Evolutionary conservation across 768 basidiomycete genomes (phyloP), one percentile per base, ranked within the genome.

Genomic region (Macrocybe gigantea): DNA sequence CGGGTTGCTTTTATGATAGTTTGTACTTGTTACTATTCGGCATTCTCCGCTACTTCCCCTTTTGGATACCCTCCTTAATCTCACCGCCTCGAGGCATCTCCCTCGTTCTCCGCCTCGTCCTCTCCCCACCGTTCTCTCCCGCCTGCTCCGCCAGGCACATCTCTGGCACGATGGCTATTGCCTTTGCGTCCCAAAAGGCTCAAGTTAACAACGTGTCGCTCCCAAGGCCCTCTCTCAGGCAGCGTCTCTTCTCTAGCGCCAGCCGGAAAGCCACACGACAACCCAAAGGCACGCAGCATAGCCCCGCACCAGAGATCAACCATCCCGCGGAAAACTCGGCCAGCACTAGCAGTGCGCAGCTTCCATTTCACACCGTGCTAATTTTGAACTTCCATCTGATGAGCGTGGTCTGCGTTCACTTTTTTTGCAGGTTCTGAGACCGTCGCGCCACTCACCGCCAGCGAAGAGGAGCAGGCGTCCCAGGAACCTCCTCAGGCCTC

Each of bases 161-260:
- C 22, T 22, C 22, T 22, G 22, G 42, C 42, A 34, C 42, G 42
- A 33, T 44, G 42, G 35, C 38, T 39, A 55, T 51, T 48, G 38
- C 40, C 14, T 41, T 45, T 46, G 40, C 37, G 34, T 53, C 54
- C 33, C 22, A 41, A 47, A 38, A 50, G 42, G 31, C 42, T 52
- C 51, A 47, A 47, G 45, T 49, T 44, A 43, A 47, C 44, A 47
- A 36, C 51, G 40, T 41, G 44, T 45, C 45, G 33, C 40, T 44
- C 54, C 38, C 53, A 53, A 62, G 58, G 54, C 61, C 58, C 8
- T 66, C 67, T 40, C 56, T 69, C 35, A 61, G 65, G 31, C 61
- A 62, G 36, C 59, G 66, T 32, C 62, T 69, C 34, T 70, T 68
- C 55, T 60, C 64, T 7, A 52, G 50, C 38, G 49, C 55, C 6